A percentile compares a stretch with the other conserved stretches of the same genome.
phyloP scores from a whole-genome alignment of 106 monocot genomes.

The Phalaenopsis equestris region DNA sequence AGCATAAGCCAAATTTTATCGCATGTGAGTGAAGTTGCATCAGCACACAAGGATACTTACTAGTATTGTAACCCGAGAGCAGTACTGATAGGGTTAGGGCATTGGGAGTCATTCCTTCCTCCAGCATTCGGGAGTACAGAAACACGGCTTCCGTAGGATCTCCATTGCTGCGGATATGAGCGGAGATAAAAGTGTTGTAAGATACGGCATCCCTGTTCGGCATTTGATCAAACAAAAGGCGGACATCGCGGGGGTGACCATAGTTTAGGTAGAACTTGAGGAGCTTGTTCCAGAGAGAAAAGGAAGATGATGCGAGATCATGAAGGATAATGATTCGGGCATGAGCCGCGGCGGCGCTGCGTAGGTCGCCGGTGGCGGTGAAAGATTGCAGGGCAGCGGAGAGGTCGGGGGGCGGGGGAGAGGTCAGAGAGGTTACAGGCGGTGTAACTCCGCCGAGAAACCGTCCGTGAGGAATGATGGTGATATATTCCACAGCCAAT shows the following conservation, averaged over 20 bases:
- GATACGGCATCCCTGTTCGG: slow-evolving; percentile 38
- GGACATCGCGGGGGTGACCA: neutral
- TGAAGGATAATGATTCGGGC: slow-evolving; percentile 36
- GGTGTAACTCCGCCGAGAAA: neutral
- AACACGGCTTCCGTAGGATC: neutral
- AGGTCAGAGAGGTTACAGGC: slow-evolving; percentile 14
- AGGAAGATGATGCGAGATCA: neutral
- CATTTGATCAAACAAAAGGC: slow-evolving; percentile 49
- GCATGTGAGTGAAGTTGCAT: slow-evolving; percentile 49
- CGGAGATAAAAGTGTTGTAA: slow-evolving; percentile 53
- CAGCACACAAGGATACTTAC: neutral
- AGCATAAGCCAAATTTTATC: slow-evolving; percentile 25
- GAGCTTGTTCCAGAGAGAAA: slow-evolving; percentile 70
- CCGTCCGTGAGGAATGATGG: neutral
- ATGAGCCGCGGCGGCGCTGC: slow-evolving; percentile 20
- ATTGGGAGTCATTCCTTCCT: slow-evolving; percentile 36
- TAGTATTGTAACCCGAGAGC: slow-evolving; percentile 13
- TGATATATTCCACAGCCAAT: neutral
- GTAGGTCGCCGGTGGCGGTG: slow-evolving; percentile 12
- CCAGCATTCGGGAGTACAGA: slow-evolving; percentile 39
- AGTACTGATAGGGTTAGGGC: slow-evolving; percentile 38
- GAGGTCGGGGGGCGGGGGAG: slow-evolving; percentile 1
- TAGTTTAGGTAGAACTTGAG: slow-evolving; percentile 35
- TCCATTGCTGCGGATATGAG: neutral
- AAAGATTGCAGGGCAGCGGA: slow-evolving; percentile 9